These are phyloP conservation scores for Fusarium sp. DNA, from an alignment of 2,329 filamentous ascomycete species.

Conservation along the genomic window DNA sequence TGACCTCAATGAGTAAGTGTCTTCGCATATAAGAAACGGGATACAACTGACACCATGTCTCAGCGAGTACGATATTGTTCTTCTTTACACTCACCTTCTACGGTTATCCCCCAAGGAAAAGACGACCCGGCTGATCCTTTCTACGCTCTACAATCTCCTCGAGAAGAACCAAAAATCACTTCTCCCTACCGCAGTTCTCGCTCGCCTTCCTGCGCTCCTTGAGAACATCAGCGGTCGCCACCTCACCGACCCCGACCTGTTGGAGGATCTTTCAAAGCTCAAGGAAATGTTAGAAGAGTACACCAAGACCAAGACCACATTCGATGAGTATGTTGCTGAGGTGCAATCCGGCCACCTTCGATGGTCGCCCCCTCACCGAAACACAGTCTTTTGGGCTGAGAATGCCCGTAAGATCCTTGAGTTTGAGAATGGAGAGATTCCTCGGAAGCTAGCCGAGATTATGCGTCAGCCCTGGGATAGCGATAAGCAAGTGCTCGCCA, in stretches of 20 bases:
- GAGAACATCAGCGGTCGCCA: constrained; percentile 73
- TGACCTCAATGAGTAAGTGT: constrained; percentile 86
- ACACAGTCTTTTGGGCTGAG: constrained; percentile 89
- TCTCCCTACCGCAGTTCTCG: constrained; percentile 88
- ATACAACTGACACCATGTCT: constrained; percentile 29
- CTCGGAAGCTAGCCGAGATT: constrained; percentile 87
- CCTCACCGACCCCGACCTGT: constrained; percentile 73
- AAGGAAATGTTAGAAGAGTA: constrained; percentile 76
- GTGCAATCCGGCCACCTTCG: constrained; percentile 87
- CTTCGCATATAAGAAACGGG: neutral
- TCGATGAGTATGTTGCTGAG: constrained; percentile 92
- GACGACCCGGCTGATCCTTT: constrained; percentile 90
- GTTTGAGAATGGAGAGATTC: constrained; percentile 81
- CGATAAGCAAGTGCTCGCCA: constrained; percentile 89
- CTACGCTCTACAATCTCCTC: constrained; percentile 90
- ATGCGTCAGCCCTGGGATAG: constrained; percentile 79
- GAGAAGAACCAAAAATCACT: constrained; percentile 75
- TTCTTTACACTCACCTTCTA: constrained; percentile 92
- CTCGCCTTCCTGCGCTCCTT: constrained; percentile 79
- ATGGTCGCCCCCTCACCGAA: constrained; percentile 93
- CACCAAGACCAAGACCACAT: constrained; percentile 78
- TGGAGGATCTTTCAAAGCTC: constrained; percentile 71
- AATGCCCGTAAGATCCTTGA: constrained; percentile 91
- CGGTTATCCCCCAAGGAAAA: constrained; percentile 97
- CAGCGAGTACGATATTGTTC: constrained; percentile 89